phyloP scores from a whole-genome alignment of 768 basidiomycete species.

The Stropharia rugosoannulata region DNA sequence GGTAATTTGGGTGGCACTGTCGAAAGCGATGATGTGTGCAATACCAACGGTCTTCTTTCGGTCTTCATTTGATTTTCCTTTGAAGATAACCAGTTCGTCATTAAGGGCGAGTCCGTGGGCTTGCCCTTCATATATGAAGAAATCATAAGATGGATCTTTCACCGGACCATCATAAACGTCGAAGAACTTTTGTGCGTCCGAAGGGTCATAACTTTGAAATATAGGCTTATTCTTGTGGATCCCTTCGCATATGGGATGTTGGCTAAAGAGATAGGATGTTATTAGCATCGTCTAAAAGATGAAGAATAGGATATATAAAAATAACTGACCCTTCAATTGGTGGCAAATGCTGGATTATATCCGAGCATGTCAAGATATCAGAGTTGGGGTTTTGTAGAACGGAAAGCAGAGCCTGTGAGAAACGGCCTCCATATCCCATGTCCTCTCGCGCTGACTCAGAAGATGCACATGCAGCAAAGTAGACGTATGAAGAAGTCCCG shows the following conservation, averaged over 20 bases:
- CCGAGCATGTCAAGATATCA: neutral
- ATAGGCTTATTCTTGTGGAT: neutral
- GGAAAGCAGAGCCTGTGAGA: neutral
- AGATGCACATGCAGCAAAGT: neutral
- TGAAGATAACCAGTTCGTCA: neutral
- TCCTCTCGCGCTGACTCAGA: neutral
- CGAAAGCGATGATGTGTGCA: neutral
- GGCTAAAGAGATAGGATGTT: neutral
- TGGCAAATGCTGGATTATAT: neutral
- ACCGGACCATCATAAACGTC: neutral
- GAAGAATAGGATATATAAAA: neutral
- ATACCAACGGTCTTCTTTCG: neutral
- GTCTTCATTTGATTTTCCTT: neutral
- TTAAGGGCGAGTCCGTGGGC: neutral
- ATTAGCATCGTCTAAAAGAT: neutral
- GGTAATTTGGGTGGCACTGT: neutral
- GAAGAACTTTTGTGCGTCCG: neutral
- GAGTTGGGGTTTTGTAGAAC: neutral
- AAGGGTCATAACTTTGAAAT: neutral
- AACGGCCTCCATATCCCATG: neutral
- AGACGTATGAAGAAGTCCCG: neutral
- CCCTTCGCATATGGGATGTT: slow-evolving; percentile 1
- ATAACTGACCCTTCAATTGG: neutral
- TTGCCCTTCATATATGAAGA: neutral
- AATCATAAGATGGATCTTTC: neutral